Conservation (phyloP, 2,329 filamentous ascomycete genomes). For the Sordariomycetes sp. region DNA sequence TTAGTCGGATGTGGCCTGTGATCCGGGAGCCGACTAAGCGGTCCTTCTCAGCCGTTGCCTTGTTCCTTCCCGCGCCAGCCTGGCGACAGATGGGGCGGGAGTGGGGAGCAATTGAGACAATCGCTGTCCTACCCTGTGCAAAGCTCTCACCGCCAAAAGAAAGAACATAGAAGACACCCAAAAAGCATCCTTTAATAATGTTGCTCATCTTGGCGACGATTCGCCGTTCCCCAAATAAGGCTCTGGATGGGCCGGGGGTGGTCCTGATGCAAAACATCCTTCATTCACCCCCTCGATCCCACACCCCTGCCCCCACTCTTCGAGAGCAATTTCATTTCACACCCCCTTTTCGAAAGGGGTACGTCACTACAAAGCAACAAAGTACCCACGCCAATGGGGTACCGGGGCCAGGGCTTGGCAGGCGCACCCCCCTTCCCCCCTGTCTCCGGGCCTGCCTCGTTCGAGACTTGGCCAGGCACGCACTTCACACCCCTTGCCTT, state of each 20-base stretch:
- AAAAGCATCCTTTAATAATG: not conserved
- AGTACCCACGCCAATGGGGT: not conserved
- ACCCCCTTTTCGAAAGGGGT: not conserved
- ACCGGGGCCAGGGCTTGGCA: constrained; percentile 1
- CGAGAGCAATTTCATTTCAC: not conserved
- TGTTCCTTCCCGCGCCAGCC: not conserved
- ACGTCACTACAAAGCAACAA: not conserved
- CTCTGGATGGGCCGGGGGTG: not conserved
- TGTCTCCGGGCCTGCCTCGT: constrained; percentile 1
- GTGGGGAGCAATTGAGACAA: not conserved
- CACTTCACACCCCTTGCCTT: not conserved
- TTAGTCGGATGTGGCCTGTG: not conserved
- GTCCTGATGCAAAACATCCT: not conserved
- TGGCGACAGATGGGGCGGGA: too few species aligned
- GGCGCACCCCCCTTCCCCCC: not conserved
- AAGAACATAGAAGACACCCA: not conserved
- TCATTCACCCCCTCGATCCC: not conserved
- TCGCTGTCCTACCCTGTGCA: not conserved
- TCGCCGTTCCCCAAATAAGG: not conserved
- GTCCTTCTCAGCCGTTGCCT: not conserved
- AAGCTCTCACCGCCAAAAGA: not conserved
- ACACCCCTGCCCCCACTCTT: not conserved
- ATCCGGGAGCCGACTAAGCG: not conserved
- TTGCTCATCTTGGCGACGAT: not conserved
- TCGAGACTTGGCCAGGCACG: constrained; percentile 4